Evolutionary conservation across 2,329 filamentous ascomycete species (phyloP).

Genomic region (Cadophora sp.): DNA sequence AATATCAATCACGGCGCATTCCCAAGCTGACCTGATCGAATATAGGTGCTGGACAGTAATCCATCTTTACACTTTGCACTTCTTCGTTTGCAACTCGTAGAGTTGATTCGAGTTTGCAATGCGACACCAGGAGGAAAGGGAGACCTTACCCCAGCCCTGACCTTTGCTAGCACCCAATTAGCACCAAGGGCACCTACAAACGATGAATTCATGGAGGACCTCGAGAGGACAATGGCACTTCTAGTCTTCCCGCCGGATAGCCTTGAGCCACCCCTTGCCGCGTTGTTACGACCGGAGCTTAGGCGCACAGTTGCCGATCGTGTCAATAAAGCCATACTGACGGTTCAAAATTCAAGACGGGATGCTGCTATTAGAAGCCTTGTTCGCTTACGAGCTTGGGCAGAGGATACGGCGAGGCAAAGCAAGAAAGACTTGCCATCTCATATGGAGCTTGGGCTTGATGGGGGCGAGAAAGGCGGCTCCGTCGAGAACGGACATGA

Average conservation of each 20-base stretch:
- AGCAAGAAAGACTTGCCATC: slow-evolving; percentile 45
- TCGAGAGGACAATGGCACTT: slow-evolving; percentile 92
- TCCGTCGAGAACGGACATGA: slow-evolving; percentile 37
- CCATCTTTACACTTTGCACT: slow-evolving; percentile 87
- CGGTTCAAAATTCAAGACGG: slow-evolving; percentile 72
- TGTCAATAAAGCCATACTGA: slow-evolving; percentile 89
- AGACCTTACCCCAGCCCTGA: slow-evolving; percentile 77
- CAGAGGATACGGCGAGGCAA: slow-evolving; percentile 59
- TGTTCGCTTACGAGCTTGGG: slow-evolving; percentile 84
- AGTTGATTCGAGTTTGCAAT: slow-evolving; percentile 84
- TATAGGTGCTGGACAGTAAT: slow-evolving; percentile 86
- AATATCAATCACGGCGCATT: slow-evolving; percentile 29
- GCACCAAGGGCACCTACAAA: slow-evolving; percentile 86
- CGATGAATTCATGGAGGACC: slow-evolving; percentile 79
- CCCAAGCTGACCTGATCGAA: slow-evolving; percentile 27
- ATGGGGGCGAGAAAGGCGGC: slow-evolving; percentile 34
- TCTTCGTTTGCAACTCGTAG: slow-evolving; percentile 88
- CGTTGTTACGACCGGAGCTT: slow-evolving; percentile 79
- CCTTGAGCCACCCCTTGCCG: slow-evolving; percentile 76
- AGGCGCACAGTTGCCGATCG: slow-evolving; percentile 83
- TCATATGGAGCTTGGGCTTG: slow-evolving; percentile 43
- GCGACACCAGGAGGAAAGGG: slow-evolving; percentile 70
- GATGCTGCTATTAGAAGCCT: slow-evolving; percentile 85
- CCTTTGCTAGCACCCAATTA: slow-evolving; percentile 87
- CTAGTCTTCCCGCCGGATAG: slow-evolving; percentile 86